Evolutionary conservation across 2,329 filamentous ascomycete species (phyloP), one percentile per base, ranked within the genome.

Genomic region (Diaporthe ilicicola): DNA sequence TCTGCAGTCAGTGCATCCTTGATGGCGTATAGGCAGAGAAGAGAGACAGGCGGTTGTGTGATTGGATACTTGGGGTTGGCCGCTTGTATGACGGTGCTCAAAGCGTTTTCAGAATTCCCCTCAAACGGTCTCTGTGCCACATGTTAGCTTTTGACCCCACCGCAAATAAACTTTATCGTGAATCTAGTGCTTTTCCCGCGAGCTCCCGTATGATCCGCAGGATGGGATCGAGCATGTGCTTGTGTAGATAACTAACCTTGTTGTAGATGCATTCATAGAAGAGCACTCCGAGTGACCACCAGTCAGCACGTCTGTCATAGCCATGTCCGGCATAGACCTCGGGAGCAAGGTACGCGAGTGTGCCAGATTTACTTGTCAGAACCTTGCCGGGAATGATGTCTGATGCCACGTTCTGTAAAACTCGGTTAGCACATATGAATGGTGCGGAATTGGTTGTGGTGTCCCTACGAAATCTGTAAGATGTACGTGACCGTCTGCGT

Each of bases 221-320:
- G 9, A 17, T 27, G 15, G 12, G 46, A 42, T 15, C 27, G 29
- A n/a, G 34, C 54, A 50, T 29, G 22, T 59, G 44, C 66, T 66
- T 15, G 48, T 22, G 46, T 54, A 66, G 27, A 32, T 34, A 32
- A 79, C 86, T 66, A 82, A 94, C 94, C 91, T 97, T 98, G 84
- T 97, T 97, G 84, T 98, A 99, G 75, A 99, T 98, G 87, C 96
- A 98, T 82, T 99, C 96, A 81, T 98, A 99, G 81, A 98, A 98
- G n/a, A 97, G 88, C 55, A 99, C 96, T 61, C 96, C 96, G 27
- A 99, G 83, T 7, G 96, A 98, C 96, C 96, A 99, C 96, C 96
- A 99, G 80, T 99, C 96, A 51, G 96, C 95, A 76, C 96, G 93
- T 56, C 91, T 90, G 72, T 93, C 91, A 79, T 99, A 99, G 48